phyloP scores from a whole-genome alignment of 331 rosid genomes.

The Malus hybrid region DNA sequence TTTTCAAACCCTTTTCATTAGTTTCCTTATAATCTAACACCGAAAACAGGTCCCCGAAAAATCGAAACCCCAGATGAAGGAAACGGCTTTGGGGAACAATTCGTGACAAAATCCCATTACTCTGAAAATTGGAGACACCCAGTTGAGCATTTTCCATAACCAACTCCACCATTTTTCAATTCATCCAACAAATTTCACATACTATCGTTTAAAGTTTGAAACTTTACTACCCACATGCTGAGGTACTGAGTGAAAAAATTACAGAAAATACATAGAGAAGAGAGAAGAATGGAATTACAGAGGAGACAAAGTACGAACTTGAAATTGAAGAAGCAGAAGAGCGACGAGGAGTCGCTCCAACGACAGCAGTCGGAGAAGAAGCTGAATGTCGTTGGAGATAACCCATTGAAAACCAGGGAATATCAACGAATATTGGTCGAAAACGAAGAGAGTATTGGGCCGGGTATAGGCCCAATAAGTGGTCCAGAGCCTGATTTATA shows the following conservation, averaged over 20 bases:
- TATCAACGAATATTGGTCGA: not conserved
- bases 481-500: not conserved
- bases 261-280: not conserved
- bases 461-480: not conserved
- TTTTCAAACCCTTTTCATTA: too few relatives aligned
- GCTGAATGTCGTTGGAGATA: not conserved
- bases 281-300: not conserved
- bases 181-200: not conserved
- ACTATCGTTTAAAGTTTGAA: not conserved
- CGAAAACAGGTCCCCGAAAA: slow-evolving; percentile 27
- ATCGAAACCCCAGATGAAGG: slow-evolving; percentile 28
- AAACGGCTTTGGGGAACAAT: slow-evolving; percentile 15
- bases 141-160: slow-evolving; percentile 21
- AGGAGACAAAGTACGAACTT: not conserved
- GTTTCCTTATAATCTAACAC: slow-evolving; percentile 21
- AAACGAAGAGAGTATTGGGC: not conserved
- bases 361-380: not conserved
- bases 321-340: not conserved
- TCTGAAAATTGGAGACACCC: slow-evolving; percentile 35
- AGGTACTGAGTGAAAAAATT: not conserved
- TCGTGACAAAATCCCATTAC: slow-evolving; percentile 25
- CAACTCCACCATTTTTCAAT: slow-evolving; percentile 12
- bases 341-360: not conserved
- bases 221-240: not conserved
- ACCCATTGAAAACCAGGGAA: not conserved